Percentiles rank a stretch among this genome's conserved stretches.
Conservation (phyloP, 768 basidiomycete species). For the Tulasnella sp. region DNA sequence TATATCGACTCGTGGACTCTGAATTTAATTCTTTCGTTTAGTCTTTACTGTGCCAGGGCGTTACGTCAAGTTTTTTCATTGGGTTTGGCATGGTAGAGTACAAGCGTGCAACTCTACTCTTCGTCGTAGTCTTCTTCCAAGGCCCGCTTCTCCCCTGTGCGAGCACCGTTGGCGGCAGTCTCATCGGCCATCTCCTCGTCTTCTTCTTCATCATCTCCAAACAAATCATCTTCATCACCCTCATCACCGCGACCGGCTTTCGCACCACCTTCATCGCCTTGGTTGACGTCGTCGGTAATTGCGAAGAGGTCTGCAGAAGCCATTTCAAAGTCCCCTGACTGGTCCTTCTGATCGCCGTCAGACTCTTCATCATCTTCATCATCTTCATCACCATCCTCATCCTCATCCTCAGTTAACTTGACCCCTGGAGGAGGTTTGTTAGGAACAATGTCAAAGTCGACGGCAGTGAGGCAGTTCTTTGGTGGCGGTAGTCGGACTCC, state of each 20-base stretch:
- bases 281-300: background rate
- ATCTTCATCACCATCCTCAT: conserved; percentile 65
- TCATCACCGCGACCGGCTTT: conserved; percentile 71
- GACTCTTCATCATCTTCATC: conserved; percentile 55
- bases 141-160: background rate
- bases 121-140: background rate
- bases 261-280: conserved; percentile 42
- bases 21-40: conserved; percentile 35
- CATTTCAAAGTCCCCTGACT: conserved; percentile 23
- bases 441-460: conserved; percentile 84
- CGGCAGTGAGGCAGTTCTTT: conserved; percentile 64
- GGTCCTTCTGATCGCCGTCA: conserved; percentile 15
- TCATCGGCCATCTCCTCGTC: conserved; percentile 71
- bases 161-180: background rate
- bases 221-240: conserved; percentile 48
- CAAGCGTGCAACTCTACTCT: background rate
- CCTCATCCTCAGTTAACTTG: conserved; percentile 72
- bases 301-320: conserved; percentile 11
- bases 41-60: conserved; percentile 29
- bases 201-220: conserved; percentile 34
- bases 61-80: background rate
- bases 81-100: background rate
- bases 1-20: conserved; percentile 30
- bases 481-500: conserved; percentile 72
- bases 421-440: conserved; percentile 78